These are phyloP conservation scores for Vigna mungo DNA, from an alignment of 306 rosid species.

Conservation along the genomic window DNA sequence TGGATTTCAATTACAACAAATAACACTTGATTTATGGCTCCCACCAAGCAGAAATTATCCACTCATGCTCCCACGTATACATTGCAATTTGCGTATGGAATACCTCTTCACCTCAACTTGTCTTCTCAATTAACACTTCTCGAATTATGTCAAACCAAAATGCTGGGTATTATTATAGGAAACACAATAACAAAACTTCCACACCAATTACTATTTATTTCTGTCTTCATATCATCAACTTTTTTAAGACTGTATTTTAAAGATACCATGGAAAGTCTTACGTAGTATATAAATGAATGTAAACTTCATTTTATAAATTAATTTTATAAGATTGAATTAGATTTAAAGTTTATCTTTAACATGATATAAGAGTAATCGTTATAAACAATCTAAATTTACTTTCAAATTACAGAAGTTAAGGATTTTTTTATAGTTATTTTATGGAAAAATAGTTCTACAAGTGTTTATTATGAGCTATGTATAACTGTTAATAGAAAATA, in stretches of 20 bases:
- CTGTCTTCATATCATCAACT: background rate
- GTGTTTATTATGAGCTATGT: no score
- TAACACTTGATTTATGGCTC: conserved; percentile 28
- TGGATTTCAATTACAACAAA: conserved; percentile 40
- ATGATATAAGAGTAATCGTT: no score
- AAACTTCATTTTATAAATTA: no score
- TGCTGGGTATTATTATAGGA: background rate
- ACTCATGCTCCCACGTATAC: background rate
- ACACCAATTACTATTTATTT: background rate
- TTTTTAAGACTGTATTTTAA: no score
- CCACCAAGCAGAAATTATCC: background rate
- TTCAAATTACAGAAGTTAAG: background rate
- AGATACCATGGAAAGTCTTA: no score
- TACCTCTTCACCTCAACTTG: conserved; percentile 9
- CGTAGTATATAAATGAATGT: no score
- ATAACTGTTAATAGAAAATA: no score
- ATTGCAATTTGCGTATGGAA: conserved; percentile 32
- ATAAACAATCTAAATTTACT: background rate
- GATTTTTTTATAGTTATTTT: background rate
- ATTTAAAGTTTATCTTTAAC: no score
- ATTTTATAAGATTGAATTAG: no score
- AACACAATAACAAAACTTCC: background rate
- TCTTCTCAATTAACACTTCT: background rate
- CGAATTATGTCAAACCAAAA: background rate
- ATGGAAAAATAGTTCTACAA: background rate